Conservation (phyloP, 1,139 yeast species). For the Hyphopichia buzzinii region DNA sequence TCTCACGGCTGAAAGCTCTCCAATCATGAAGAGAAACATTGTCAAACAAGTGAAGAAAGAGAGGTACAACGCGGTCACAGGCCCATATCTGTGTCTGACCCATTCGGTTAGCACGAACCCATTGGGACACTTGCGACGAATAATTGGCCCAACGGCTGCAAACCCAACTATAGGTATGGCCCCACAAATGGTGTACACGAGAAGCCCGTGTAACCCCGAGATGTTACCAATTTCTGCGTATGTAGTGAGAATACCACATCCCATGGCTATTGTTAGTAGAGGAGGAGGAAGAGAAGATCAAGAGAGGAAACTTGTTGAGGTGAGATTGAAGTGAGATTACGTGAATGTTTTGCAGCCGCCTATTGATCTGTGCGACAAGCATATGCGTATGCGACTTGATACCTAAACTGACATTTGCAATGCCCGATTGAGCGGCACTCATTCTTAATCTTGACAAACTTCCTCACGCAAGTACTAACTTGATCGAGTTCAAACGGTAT, state of each 20-base stretch:
- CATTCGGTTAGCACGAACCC: constrained; percentile 95
- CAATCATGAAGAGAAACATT: constrained; percentile 83
- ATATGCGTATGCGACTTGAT: too few species aligned
- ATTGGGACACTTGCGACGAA: constrained; percentile 77
- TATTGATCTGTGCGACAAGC: too few species aligned
- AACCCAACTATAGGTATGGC: constrained; percentile 82
- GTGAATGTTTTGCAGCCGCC: too few species aligned
- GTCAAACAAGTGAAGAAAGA: constrained; percentile 84
- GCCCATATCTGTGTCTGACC: constrained; percentile 82
- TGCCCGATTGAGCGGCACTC: too few species aligned
- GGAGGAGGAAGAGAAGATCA: too few species aligned
- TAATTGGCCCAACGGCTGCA: constrained; percentile 78
- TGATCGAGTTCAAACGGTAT: constrained; percentile 85
- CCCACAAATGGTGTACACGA: constrained; percentile 80
- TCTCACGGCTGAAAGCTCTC: constrained; percentile 80
- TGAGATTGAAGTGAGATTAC: too few species aligned
- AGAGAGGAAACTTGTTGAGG: too few species aligned
- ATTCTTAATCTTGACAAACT: too few species aligned
- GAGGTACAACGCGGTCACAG: constrained; percentile 66
- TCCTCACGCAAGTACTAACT: constrained; percentile 90
- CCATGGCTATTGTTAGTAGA: constrained; percentile 59
- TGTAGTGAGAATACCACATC: constrained; percentile 84
- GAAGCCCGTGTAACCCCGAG: constrained; percentile 83
- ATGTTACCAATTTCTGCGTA: constrained; percentile 84
- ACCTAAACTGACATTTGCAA: too few species aligned